Conservation (phyloP, 2,329 filamentous ascomycete genomes). For the Trichoderma sp. region DNA sequence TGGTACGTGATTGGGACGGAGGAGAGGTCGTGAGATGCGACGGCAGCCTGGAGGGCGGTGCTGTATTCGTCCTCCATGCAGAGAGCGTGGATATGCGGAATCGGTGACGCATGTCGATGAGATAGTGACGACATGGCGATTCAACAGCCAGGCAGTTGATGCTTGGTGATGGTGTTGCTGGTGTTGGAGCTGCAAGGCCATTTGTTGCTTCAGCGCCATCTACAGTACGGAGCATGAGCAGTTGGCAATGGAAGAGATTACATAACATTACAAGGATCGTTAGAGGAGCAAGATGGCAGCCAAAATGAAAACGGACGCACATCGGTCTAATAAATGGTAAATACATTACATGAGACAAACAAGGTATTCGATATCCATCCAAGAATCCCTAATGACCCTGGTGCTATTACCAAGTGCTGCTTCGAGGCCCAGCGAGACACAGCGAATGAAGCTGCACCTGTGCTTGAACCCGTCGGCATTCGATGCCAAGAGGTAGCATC, state of each 20-base stretch:
- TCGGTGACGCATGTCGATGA: neutral
- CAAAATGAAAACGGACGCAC: neutral
- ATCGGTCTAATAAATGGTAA: neutral
- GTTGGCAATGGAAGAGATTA: neutral
- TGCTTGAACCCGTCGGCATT: neutral
- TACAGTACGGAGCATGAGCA: neutral
- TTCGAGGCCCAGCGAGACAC: neutral
- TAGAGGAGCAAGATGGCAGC: neutral
- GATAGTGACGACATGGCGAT: neutral
- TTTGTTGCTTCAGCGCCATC: neutral
- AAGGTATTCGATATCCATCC: neutral
- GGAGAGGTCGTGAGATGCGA: slow-evolving; percentile 31
- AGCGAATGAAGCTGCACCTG: neutral
- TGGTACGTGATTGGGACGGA: slow-evolving; percentile 36
- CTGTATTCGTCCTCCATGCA: slow-evolving; percentile 28
- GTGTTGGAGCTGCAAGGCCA: neutral
- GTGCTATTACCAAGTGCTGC: neutral
- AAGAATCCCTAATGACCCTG: neutral
- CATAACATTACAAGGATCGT: neutral
- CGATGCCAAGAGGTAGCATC: neutral
- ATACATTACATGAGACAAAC: neutral
- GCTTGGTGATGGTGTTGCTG: neutral
- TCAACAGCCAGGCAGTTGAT: neutral
- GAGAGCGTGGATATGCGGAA: slow-evolving; percentile 23
- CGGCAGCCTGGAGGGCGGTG: slow-evolving; percentile 39